These are phyloP conservation scores for Pilaira anomala DNA, from an alignment of 192 early-diverging fungal genomes.

Conservation along the genomic window DNA sequence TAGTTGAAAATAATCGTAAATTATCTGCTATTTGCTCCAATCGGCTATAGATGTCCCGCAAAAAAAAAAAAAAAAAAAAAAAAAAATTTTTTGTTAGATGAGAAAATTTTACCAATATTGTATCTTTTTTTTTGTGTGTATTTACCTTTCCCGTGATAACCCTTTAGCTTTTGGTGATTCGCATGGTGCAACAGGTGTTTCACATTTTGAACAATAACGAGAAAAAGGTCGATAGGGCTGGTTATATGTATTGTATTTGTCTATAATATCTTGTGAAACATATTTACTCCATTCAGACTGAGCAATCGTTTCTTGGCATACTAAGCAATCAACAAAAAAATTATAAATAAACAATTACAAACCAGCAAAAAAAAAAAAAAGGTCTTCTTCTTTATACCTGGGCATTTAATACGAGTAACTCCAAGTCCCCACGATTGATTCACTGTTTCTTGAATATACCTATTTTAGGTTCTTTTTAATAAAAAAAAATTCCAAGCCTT, in stretches of 20 bases:
- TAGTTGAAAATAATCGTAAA: slow-evolving; percentile 6
- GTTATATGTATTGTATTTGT: slow-evolving; percentile 50
- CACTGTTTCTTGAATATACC: slow-evolving; percentile 55
- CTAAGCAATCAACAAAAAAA: slow-evolving; percentile 14
- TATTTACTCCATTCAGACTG: slow-evolving; percentile 57
- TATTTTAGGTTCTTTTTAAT: not conserved
- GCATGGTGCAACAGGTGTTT: slow-evolving; percentile 39
- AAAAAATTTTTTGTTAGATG: too few species aligned
- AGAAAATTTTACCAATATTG: not conserved
- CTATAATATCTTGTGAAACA: slow-evolving; percentile 43
- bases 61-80: too few species aligned
- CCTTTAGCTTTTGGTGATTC: slow-evolving; percentile 12
- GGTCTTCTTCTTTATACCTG: slow-evolving; percentile 30
- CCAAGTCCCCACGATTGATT: slow-evolving; percentile 55
- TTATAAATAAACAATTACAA: not conserved
- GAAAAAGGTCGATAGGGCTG: slow-evolving; percentile 55
- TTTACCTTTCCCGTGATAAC: slow-evolving; percentile 22
- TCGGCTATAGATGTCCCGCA: too few species aligned
- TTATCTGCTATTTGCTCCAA: slow-evolving; percentile 8
- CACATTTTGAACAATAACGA: slow-evolving; percentile 47
- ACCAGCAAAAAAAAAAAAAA: not conserved
- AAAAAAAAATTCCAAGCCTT: not conserved
- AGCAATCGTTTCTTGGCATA: slow-evolving; percentile 49
- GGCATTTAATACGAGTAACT: slow-evolving; percentile 54
- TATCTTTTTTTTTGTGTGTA: slow-evolving; percentile 4